phyloP scores from a whole-genome alignment of 1,139 yeast species.

The Candida sp. region DNA sequence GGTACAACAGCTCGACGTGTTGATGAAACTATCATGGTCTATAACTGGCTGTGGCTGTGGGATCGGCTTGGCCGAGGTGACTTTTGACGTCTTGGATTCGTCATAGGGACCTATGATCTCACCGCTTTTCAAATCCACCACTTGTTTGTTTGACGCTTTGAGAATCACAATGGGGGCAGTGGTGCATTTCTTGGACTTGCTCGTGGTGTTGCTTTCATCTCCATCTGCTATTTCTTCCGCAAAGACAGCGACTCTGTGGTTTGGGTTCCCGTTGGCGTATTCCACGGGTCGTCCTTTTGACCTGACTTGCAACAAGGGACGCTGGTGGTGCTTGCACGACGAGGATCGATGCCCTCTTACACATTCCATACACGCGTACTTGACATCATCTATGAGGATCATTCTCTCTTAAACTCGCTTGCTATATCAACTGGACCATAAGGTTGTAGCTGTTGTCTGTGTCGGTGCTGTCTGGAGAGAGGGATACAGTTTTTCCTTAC shows the following conservation, averaged over 20 bases:
- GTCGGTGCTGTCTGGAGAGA: neutral
- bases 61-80: slow-evolving; percentile 18
- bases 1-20: slow-evolving; percentile 36
- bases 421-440: too few relatives aligned
- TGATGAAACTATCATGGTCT: slow-evolving; percentile 38
- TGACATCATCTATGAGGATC: slow-evolving; percentile 85
- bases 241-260: slow-evolving; percentile 61
- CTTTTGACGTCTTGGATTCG: slow-evolving; percentile 19
- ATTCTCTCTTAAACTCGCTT: slow-evolving; percentile 32
- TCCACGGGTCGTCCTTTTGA: slow-evolving; percentile 82
- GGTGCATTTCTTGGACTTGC: slow-evolving; percentile 14
- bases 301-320: slow-evolving; percentile 87
- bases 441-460: too few relatives aligned
- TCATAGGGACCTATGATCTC: slow-evolving; percentile 46
- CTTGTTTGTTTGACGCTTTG: slow-evolving; percentile 53
- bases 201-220: neutral
- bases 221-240: slow-evolving; percentile 46
- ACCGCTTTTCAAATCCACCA: slow-evolving; percentile 52
- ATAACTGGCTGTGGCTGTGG: slow-evolving; percentile 31
- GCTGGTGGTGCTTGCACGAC: slow-evolving; percentile 77
- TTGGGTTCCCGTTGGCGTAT: slow-evolving; percentile 48
- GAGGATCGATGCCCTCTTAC: slow-evolving; percentile 94
- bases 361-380: slow-evolving; percentile 91
- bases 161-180: slow-evolving; percentile 43
- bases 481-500: too few relatives aligned